Percentiles rank a stretch among this genome's conserved stretches.
phyloP scores from a whole-genome alignment of 805 yeast genomes.

The Saturnispora halmiae region DNA sequence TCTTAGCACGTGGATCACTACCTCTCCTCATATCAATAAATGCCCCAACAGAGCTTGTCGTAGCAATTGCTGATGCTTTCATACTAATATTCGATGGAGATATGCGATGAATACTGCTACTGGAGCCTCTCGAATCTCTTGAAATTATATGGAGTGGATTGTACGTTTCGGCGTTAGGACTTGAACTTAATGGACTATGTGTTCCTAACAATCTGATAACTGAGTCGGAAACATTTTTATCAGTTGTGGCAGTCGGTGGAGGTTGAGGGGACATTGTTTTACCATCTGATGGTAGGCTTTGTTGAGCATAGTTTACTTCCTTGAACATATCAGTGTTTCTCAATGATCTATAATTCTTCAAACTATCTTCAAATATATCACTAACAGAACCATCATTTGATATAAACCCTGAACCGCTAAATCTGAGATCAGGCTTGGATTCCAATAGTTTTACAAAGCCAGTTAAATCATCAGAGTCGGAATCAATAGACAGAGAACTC shows the following conservation, averaged over 20 bases:
- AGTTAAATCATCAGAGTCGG: slow-evolving; percentile 28
- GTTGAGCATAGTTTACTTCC: slow-evolving; percentile 1
- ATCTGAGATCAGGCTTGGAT: slow-evolving; percentile 29
- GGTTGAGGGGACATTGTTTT: slow-evolving; percentile 3
- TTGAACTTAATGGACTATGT: slow-evolving; percentile 5
- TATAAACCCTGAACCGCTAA: slow-evolving; percentile 15
- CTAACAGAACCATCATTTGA: slow-evolving; percentile 20
- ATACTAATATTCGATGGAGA: slow-evolving; percentile 8
- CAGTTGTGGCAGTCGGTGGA: slow-evolving; percentile 8
- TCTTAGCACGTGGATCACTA: not conserved
- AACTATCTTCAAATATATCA: slow-evolving; percentile 22
- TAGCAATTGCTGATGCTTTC: slow-evolving; percentile 13
- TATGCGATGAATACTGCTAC: slow-evolving; percentile 10
- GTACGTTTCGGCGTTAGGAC: slow-evolving; percentile 3
- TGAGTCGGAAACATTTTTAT: slow-evolving; percentile 6
- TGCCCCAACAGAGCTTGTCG: slow-evolving; percentile 11
- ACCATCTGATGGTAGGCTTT: not conserved
- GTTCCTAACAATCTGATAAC: slow-evolving; percentile 3
- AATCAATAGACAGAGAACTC: slow-evolving; percentile 21
- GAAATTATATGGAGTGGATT: not conserved
- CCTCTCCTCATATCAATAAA: slow-evolving; percentile 1
- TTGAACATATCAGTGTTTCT: slow-evolving; percentile 11
- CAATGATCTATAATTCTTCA: slow-evolving; percentile 23
- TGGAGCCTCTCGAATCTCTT: slow-evolving; percentile 7
- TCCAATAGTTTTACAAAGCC: slow-evolving; percentile 30